Evolutionary conservation across 164 flowering plant genomes (phyloP).

Genomic region (Saururus chinensis): DNA sequence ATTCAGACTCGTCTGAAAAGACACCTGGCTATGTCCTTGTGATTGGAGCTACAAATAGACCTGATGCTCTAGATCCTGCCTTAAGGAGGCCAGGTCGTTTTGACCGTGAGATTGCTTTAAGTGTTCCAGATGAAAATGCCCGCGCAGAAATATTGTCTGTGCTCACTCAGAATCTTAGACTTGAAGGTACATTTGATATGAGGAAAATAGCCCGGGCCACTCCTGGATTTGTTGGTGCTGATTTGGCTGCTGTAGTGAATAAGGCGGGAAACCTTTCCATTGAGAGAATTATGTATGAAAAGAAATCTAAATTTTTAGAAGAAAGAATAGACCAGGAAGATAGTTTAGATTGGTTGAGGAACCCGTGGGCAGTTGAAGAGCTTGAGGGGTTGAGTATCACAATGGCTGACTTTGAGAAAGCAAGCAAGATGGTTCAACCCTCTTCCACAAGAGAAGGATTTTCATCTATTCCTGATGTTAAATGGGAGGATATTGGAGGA

Average conservation of each 20-base stretch:
- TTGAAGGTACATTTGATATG: conserved; percentile 70
- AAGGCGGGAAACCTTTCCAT: conserved; percentile 83
- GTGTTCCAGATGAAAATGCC: conserved; percentile 84
- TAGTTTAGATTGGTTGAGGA: conserved; percentile 51
- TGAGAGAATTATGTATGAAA: conserved; percentile 46
- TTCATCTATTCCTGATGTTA: conserved; percentile 71
- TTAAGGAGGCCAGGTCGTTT: conserved; percentile 87
- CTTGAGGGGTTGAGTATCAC: conserved; percentile 58
- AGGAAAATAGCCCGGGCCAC: conserved; percentile 62
- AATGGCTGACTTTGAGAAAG: conserved; percentile 93
- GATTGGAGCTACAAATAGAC: conserved; percentile 96
- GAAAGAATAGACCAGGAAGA: conserved; percentile 14
- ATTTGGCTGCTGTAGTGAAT: conserved; percentile 52
- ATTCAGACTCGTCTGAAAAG: conserved; percentile 27
- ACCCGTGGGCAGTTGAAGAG: conserved; percentile 59
- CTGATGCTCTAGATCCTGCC: conserved; percentile 88
- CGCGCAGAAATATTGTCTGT: conserved; percentile 63
- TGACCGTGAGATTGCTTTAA: conserved; percentile 69
- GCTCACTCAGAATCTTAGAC: conserved; percentile 42
- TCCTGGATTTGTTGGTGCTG: conserved; percentile 95
- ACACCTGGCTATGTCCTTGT: conserved; percentile 68
- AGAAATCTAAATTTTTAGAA: conserved; percentile 33
- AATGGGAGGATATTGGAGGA: conserved; percentile 97
- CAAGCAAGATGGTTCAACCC: conserved; percentile 73
- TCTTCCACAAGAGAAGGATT: conserved; percentile 90